Evolutionary conservation across 192 early-diverging fungal species (phyloP).

Genomic region (Jimgerdemannia flammicorona): DNA sequence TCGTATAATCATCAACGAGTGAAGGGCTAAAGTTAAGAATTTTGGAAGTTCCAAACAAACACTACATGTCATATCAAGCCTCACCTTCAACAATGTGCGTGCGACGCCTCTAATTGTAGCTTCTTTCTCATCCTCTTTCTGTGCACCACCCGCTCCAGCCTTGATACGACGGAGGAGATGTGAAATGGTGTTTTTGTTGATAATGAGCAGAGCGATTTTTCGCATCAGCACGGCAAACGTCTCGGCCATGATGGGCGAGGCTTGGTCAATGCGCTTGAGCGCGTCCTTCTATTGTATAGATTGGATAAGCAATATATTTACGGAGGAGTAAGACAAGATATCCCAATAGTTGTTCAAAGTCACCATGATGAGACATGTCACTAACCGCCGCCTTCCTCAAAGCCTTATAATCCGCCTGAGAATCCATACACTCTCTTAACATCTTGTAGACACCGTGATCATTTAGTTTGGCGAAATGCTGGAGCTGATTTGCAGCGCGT

Average conservation of each 20-base stretch:
- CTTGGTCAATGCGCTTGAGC: slow-evolving; percentile 57
- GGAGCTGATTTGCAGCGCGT: slow-evolving; percentile 56
- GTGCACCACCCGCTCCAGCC: slow-evolving; percentile 1
- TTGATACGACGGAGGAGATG: slow-evolving; percentile 51
- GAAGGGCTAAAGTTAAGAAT: too few species aligned
- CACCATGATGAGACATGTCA: background rate
- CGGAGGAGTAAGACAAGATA: too few species aligned
- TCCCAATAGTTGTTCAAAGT: background rate
- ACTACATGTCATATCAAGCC: background rate
- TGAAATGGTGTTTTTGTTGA: slow-evolving; percentile 67
- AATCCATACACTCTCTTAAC: slow-evolving; percentile 70
- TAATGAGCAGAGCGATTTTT: slow-evolving; percentile 65
- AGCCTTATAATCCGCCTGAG: slow-evolving; percentile 60
- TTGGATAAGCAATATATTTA: too few species aligned
- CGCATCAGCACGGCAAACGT: slow-evolving; percentile 72
- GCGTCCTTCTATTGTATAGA: slow-evolving; percentile 45
- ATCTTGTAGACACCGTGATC: slow-evolving; percentile 64
- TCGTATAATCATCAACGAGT: background rate
- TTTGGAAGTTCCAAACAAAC: too few species aligned
- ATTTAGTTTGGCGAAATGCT: slow-evolving; percentile 67
- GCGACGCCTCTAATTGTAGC: slow-evolving; percentile 33
- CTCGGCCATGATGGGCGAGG: slow-evolving; percentile 59
- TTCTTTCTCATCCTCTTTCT: slow-evolving; percentile 19
- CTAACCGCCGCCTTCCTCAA: slow-evolving; percentile 63
- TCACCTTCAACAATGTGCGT: slow-evolving; percentile 49